Evolutionary conservation across 2,329 filamentous ascomycete genomes (phyloP), one percentile per base, ranked within the genome.

Genomic region (Diaporthe citriasiana): DNA sequence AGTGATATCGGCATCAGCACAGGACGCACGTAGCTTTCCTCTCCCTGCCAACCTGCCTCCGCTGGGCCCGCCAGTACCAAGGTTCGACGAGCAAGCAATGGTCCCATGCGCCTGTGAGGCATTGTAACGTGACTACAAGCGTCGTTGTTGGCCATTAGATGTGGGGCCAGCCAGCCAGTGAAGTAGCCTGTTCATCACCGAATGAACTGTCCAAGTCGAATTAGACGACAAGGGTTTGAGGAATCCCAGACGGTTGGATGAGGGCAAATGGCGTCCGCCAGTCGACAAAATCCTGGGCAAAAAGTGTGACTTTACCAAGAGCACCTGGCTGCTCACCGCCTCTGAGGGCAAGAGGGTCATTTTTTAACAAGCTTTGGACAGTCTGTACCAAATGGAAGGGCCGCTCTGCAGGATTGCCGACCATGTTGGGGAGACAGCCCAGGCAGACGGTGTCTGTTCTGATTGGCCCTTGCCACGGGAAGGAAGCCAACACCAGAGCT

Each of bases 71-170:
- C 55, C 27, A 51, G 55, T 60, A 71, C 69, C 69, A 59, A 51
- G n/a, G 55, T 51, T 60, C 33, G 51, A 50, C 53, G 40, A 47
- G 22, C 22, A 40, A 59, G 60, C 40, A 51, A 70, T 38, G 51
- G 53, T 53, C 63, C 71, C 42, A 59, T 70, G 72, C 72, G 40
- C 59, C 53, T 33, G 27, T 30, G 66, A 70, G 40, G 45, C 47
- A 51, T 60, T 63, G 72, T 56, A 73, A 70, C 72, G 65, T 70
- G 70, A 53, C 70, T 40, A 53, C 70, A 68, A 55, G 45, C 30
- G 47, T 63, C 33, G 70, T 55, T 63, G 56, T 71, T 50, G 70
- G 25, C 70, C 56, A 55, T 71, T 55, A 47, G 35, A 63, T 53
- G 47, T 42, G 70, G 42, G 30, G 45, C 56, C 56, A 40, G 25